Conservation (phyloP, 2,329 filamentous ascomycete species). For the Hymenoscyphus albidus region DNA sequence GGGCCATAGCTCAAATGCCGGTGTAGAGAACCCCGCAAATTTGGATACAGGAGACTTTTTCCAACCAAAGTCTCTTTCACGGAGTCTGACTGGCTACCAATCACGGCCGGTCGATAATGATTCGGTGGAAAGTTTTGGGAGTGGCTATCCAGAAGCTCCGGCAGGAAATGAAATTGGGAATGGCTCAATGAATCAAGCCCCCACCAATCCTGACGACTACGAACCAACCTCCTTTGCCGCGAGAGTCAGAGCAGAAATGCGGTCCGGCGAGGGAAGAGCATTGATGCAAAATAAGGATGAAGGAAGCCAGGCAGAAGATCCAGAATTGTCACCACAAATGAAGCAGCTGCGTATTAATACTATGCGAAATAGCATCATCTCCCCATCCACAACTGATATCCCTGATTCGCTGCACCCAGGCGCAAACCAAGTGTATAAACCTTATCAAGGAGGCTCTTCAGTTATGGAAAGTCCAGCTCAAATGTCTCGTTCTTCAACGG, state of each 20-base stretch:
- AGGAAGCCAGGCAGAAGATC: constrained; percentile 5
- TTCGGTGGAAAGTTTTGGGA: constrained; percentile 8
- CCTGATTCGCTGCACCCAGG: constrained; percentile 17
- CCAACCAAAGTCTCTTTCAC: constrained; percentile 49
- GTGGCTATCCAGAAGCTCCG: neutral
- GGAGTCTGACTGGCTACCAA: constrained; percentile 53
- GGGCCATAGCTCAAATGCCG: constrained; percentile 9
- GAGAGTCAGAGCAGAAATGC: constrained; percentile 55
- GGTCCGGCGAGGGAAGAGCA: constrained; percentile 52
- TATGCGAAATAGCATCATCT: constrained; percentile 27
- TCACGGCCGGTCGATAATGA: constrained; percentile 20
- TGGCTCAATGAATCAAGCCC: constrained; percentile 3
- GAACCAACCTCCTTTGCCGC: constrained; percentile 29
- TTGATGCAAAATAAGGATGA: constrained; percentile 41
- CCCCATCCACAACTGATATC: constrained; percentile 14
- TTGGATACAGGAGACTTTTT: constrained; percentile 37
- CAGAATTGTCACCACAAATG: constrained; percentile 20
- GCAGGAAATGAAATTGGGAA: neutral
- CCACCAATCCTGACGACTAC: constrained; percentile 9
- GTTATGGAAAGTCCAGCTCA: constrained; percentile 14
- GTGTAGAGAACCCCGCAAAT: constrained; percentile 19
- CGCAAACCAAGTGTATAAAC: constrained; percentile 14
- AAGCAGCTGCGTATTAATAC: constrained; percentile 30
- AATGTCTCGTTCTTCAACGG: constrained; percentile 15
- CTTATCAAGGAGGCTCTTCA: constrained; percentile 11